Conservation (phyloP, 495 filamentous ascomycete species). For the Daldinia caldariorum region DNA sequence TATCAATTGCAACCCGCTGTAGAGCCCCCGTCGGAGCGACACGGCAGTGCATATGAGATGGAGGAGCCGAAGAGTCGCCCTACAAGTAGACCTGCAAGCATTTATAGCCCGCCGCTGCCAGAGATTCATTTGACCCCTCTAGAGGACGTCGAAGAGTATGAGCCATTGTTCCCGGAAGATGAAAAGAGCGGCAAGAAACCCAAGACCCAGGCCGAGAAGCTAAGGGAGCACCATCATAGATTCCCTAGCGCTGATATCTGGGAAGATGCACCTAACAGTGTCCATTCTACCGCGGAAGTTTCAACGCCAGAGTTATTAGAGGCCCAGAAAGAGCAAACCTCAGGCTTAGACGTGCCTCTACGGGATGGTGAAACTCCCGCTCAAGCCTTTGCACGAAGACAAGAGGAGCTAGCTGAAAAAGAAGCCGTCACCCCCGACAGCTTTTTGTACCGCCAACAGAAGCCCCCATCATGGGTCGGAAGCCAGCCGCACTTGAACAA, state of each 20-base stretch:
- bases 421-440: conserved; percentile 53
- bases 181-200: conserved; percentile 65
- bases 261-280: conserved; percentile 93
- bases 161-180: conserved; percentile 92
- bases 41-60: conserved; percentile 66
- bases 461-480: conserved; percentile 57
- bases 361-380: conserved; percentile 59
- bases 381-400: conserved; percentile 63
- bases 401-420: conserved; percentile 65
- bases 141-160: conserved; percentile 93
- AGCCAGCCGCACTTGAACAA: conserved; percentile 54
- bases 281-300: conserved; percentile 84
- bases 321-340: conserved; percentile 44
- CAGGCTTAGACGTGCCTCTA: conserved; percentile 39
- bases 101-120: conserved; percentile 52
- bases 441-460: conserved; percentile 58
- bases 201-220: conserved; percentile 58
- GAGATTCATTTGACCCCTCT: conserved; percentile 73
- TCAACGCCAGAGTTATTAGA: conserved; percentile 75
- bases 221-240: conserved; percentile 69
- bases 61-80: conserved; percentile 69
- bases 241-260: conserved; percentile 96
- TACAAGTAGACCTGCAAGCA: conserved; percentile 74
- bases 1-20: conserved; percentile 71
- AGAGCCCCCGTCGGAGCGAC: conserved; percentile 70